Conservation (phyloP, 2,329 filamentous ascomycete genomes). For the Microcera coccophila region DNA sequence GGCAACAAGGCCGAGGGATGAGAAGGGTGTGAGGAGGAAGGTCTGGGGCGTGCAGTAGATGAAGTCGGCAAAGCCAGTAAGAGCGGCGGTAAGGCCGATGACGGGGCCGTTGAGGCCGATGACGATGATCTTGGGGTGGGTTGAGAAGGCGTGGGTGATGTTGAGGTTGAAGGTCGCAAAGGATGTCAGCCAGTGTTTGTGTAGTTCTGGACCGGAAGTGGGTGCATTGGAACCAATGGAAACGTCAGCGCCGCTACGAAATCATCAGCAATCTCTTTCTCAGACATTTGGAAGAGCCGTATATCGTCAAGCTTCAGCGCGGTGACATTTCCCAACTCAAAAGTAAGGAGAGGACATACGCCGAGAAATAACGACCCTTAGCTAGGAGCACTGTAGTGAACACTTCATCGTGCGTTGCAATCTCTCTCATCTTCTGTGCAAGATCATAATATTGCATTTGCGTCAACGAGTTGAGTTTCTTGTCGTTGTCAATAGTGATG, state of each 20-base stretch:
- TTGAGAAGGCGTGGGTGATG: constrained; percentile 84
- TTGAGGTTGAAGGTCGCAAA: constrained; percentile 88
- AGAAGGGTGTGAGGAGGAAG: constrained; percentile 89
- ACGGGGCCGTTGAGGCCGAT: constrained; percentile 88
- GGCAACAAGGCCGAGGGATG: constrained; percentile 80
- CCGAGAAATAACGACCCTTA: constrained; percentile 82
- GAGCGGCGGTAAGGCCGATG: constrained; percentile 80
- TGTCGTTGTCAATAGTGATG: constrained; percentile 78
- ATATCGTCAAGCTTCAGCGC: too few species aligned
- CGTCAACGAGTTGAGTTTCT: constrained; percentile 82
- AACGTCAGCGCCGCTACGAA: constrained; percentile 74
- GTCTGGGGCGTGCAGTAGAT: constrained; percentile 78
- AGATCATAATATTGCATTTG: constrained; percentile 73
- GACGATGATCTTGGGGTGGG: constrained; percentile 89
- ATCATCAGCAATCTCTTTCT: background rate
- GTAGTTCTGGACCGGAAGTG: constrained; percentile 35
- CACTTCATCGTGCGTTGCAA: constrained; percentile 75
- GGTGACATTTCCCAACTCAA: too few species aligned
- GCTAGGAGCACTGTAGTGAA: constrained; percentile 81
- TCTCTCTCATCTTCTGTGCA: constrained; percentile 66
- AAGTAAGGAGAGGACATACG: constrained; percentile 53
- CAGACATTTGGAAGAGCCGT: too few species aligned
- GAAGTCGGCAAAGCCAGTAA: constrained; percentile 84
- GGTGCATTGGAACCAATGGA: constrained; percentile 47
- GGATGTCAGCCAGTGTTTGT: constrained; percentile 57